Evolutionary conservation across 176 grass and related monocot species (phyloP).

Genomic region (Ananas comosus): DNA sequence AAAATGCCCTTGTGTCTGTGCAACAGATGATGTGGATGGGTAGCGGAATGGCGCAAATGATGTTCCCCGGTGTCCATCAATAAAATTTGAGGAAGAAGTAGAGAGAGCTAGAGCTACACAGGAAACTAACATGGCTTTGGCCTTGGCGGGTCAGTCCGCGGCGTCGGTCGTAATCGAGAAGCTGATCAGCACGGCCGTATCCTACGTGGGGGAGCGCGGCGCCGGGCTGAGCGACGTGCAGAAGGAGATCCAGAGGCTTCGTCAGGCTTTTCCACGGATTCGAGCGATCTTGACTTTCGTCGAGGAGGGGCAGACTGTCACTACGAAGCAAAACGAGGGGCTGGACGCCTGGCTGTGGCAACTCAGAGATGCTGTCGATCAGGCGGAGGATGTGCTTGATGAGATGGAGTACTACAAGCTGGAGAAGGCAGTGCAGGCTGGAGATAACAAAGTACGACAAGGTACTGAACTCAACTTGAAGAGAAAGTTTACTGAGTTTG

Average conservation of each 20-base stretch:
- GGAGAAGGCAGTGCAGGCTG: background rate
- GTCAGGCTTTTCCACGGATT: background rate
- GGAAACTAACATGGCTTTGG: too few species aligned
- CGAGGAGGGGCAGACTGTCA: slow-evolving; percentile 7
- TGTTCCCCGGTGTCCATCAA: slow-evolving; percentile 81
- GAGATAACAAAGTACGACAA: background rate
- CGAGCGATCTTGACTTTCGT: slow-evolving; percentile 9
- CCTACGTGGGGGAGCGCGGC: too few species aligned
- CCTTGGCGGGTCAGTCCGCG: too few species aligned
- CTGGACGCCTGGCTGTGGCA: slow-evolving; percentile 14
- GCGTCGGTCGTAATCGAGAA: too few species aligned
- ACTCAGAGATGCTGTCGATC: too few species aligned
- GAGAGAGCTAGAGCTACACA: too few species aligned
- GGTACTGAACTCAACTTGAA: background rate
- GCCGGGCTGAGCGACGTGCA: too few species aligned
- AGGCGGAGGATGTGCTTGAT: too few species aligned
- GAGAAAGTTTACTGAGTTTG: background rate
- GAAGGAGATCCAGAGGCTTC: background rate
- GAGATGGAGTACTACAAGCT: too few species aligned
- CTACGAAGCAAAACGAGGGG: slow-evolving; percentile 12
- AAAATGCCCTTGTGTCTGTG: background rate
- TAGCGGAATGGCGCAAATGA: slow-evolving; percentile 63
- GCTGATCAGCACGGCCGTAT: too few species aligned
- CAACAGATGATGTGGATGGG: slow-evolving; percentile 98
- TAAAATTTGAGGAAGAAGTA: background rate